Conservation (phyloP, 352 stramenopile genomes). For the Aphanomyces cochlioides region DNA sequence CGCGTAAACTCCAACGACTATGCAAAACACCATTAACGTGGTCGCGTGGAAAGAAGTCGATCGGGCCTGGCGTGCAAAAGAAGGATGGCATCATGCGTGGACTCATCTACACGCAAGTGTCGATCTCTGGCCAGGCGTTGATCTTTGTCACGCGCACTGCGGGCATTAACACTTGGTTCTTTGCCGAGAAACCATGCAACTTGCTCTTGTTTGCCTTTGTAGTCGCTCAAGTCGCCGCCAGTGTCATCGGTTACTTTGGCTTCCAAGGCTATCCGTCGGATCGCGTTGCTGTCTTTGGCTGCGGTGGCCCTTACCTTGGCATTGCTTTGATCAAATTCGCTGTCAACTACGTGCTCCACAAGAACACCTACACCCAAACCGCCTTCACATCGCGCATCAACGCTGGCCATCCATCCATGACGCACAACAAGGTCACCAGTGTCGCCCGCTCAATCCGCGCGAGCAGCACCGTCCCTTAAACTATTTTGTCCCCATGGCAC, state of each 20-base stretch:
- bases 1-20: too few relatives aligned
- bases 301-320: constrained; percentile 57
- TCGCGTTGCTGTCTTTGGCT: constrained; percentile 61
- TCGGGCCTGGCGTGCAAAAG: too few relatives aligned
- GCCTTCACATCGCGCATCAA: constrained; percentile 76
- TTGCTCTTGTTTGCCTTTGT: too few relatives aligned
- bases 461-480: constrained; percentile 31
- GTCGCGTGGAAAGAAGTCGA: too few relatives aligned
- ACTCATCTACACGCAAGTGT: too few relatives aligned
- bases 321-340: constrained; percentile 66
- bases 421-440: constrained; percentile 56
- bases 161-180: too few relatives aligned
- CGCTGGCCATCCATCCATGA: constrained; percentile 60
- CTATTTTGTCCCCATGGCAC: not conserved
- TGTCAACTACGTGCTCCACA: constrained; percentile 63
- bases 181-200: too few relatives aligned
- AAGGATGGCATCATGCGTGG: too few relatives aligned
- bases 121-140: too few relatives aligned
- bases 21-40: too few relatives aligned
- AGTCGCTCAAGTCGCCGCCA: too few relatives aligned
- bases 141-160: too few relatives aligned
- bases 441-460: constrained; percentile 61
- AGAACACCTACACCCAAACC: constrained; percentile 54
- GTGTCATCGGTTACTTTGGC: constrained; percentile 60
- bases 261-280: constrained; percentile 62